Percentiles rank a stretch among this genome's conserved stretches.
These are phyloP conservation scores for Spathaspora girioi DNA, from an alignment of 805 yeast species.

Conservation along the genomic window DNA sequence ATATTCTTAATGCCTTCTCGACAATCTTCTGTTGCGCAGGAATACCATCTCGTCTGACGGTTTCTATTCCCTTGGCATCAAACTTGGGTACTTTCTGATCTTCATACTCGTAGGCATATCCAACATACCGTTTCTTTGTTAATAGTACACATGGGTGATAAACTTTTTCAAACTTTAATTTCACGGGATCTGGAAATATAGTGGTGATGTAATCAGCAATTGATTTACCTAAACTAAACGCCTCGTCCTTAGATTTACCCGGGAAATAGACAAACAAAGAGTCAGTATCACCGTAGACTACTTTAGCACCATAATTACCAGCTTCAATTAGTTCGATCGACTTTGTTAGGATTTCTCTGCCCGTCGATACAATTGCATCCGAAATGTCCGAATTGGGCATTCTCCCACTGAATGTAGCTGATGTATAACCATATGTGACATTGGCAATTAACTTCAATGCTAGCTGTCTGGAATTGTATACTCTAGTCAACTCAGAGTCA, in stretches of 20 bases:
- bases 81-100: conserved; percentile 59
- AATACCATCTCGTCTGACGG: conserved; percentile 90
- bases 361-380: conserved; percentile 89
- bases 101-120: conserved; percentile 66
- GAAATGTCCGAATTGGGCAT: conserved; percentile 97
- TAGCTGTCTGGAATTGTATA: conserved; percentile 73
- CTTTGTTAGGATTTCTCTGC: conserved; percentile 73
- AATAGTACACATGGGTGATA: conserved; percentile 81
- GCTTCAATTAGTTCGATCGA: conserved; percentile 71
- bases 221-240: conserved; percentile 69
- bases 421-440: conserved; percentile 93
- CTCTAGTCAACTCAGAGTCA: conserved; percentile 47
- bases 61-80: conserved; percentile 97
- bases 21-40: conserved; percentile 86
- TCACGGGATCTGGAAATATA: conserved; percentile 75
- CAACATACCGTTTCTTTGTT: conserved; percentile 86
- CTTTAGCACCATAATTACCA: conserved; percentile 75
- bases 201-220: conserved; percentile 64
- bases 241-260: conserved; percentile 71
- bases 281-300: conserved; percentile 96
- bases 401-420: conserved; percentile 92
- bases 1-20: conserved; percentile 59
- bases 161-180: conserved; percentile 86
- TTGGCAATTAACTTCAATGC: conserved; percentile 90
- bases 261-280: conserved; percentile 89